Evolutionary conservation across 495 filamentous ascomycete species (phyloP), one percentile per base, ranked within the genome.

Genomic region (Penicillium parvum): DNA sequence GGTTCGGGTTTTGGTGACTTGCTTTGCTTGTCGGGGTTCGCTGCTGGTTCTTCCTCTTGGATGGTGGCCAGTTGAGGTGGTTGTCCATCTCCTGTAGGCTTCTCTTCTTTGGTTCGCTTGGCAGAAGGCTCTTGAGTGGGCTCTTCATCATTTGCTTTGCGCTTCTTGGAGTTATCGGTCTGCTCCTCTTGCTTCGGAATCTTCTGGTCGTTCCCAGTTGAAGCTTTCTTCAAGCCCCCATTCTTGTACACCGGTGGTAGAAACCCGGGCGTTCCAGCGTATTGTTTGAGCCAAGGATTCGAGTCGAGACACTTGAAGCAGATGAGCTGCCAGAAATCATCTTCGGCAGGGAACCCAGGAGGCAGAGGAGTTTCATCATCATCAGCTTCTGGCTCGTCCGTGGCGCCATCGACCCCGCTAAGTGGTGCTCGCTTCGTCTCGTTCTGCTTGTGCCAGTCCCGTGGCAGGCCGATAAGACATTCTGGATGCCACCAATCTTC

Each of bases 401-500:
- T 64, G 1, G 64, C 46, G 32, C 36, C 49, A 28, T 56, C 53
- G 16, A 63, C 59, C 11, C 28, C 48, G n/a, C 40, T 41, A 19
- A 59, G 66, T 7, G 72, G 68, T 23, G 77, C 63, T 5, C 67
- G 69, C 12, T 72, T 68, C 7, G 53, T 64, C 10, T 61, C 60
- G 18, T 58, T 52, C 27, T 57, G 59, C 32, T 64, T 66, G 26
- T 65, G 55, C 75, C 60, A 73, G 51, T 74, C 74, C 47, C 66
- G 73, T 2, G 82, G 76, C 9, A 91, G 60, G 7, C 94, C 92
- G 37, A 96, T 80, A 9, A 99, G 63, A 59, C 94, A 99, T 43
- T 90, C 87, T 10, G 92, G 90, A 71, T 99, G 94, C 76, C 89
- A 99, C 94, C 94, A 99, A 63, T 99, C 94, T 69, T 99, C 94